Evolutionary conservation across 139 green algal species (phyloP).

Genomic region (Chlamydomonas sphaeroides): DNA sequence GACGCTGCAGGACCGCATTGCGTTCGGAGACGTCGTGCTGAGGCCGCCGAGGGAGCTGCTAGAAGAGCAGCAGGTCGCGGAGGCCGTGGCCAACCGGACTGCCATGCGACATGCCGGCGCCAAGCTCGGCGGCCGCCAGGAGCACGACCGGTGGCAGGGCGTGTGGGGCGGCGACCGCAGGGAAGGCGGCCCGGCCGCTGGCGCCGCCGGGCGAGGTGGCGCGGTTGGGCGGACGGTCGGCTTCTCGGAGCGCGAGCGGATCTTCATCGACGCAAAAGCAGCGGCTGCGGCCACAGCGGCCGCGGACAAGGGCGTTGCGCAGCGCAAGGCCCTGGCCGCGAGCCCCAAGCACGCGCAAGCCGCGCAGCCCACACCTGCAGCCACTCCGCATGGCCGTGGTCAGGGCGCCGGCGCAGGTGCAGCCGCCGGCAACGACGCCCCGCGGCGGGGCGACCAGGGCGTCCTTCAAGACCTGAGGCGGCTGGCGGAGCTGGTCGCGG

Average conservation of each 20-base stretch:
- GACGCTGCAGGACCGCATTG: conserved; percentile 12
- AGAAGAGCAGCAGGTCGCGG: too few relatives aligned
- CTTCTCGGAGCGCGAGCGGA: background rate
- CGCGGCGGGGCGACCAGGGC: background rate
- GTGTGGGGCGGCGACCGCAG: background rate
- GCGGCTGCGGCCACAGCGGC: background rate
- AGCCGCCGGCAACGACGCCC: too few relatives aligned
- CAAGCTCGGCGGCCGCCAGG: background rate
- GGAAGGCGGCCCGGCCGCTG: background rate
- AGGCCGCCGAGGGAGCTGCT: conserved; percentile 7
- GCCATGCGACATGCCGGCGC: background rate
- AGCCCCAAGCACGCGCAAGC: too few relatives aligned
- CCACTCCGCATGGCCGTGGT: too few relatives aligned
- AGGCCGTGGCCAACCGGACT: background rate
- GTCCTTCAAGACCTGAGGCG: background rate
- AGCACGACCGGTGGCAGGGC: background rate
- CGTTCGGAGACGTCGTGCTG: conserved; percentile 21
- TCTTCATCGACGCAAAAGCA: background rate
- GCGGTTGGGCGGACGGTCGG: background rate
- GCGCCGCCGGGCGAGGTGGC: background rate
- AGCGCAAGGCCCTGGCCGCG: background rate
- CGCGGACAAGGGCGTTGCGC: background rate
- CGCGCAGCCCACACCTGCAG: too few relatives aligned
- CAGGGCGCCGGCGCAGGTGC: too few relatives aligned
- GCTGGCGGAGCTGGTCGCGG: conserved; percentile 18